phyloP scores from a whole-genome alignment of 441 rosid species.

The Breynia disticha region DNA sequence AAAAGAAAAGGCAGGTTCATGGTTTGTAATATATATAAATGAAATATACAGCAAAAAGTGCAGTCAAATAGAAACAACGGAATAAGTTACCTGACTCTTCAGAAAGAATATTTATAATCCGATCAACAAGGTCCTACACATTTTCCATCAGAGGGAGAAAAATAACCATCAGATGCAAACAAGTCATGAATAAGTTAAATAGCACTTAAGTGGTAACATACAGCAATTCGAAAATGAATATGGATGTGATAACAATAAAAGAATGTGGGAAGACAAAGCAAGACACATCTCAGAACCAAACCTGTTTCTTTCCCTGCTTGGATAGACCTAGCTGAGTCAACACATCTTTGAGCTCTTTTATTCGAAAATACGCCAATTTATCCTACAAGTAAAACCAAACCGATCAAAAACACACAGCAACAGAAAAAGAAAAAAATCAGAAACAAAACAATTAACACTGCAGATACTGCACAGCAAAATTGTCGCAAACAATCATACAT shows the following conservation, averaged over 20 bases:
- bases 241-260: too few species aligned
- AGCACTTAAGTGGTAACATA: too few species aligned
- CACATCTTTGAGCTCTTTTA: conserved; percentile 96
- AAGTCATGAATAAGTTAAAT: too few species aligned
- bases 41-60: not conserved
- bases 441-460: not conserved
- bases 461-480: too few species aligned
- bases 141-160: not conserved
- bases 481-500: too few species aligned
- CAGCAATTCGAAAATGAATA: too few species aligned
- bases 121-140: conserved; percentile 80
- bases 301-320: conserved; percentile 98
- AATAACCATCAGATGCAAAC: not conserved
- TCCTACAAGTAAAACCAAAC: conserved; percentile 35
- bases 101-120: conserved; percentile 59
- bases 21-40: too few species aligned
- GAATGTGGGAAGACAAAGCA: not conserved
- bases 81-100: conserved; percentile 60
- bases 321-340: conserved; percentile 76
- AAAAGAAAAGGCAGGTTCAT: too few species aligned
- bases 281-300: conserved; percentile 15
- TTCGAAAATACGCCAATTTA: conserved; percentile 70
- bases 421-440: not conserved
- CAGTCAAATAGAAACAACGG: not conserved
- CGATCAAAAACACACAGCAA: not conserved